phyloP scores from a whole-genome alignment of 495 filamentous ascomycete species.

The Neurospora sp. region DNA sequence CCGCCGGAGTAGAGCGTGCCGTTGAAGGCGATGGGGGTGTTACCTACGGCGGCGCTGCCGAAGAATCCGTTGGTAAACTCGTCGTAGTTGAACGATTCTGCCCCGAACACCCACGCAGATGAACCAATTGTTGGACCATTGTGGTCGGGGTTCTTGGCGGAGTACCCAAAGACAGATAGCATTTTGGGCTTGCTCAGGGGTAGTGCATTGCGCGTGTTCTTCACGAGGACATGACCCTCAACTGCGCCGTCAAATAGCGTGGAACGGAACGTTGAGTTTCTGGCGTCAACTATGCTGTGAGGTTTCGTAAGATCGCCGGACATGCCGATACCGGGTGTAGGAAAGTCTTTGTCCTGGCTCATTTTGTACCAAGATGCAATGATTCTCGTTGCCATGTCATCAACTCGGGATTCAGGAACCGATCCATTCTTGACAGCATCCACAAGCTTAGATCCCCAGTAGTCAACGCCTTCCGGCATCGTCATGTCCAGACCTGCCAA shows the following conservation, averaged over 20 bases:
- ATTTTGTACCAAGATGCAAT: slow-evolving; percentile 48
- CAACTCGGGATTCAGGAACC: slow-evolving; percentile 36
- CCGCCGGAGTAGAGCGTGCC: slow-evolving; percentile 50
- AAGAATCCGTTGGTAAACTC: slow-evolving; percentile 14
- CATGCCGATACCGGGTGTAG: slow-evolving; percentile 35
- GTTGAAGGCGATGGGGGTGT: slow-evolving; percentile 27
- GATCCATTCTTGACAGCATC: slow-evolving; percentile 38
- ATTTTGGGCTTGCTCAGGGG: slow-evolving; percentile 42
- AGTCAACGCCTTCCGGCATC: slow-evolving; percentile 41
- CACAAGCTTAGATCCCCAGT: slow-evolving; percentile 31
- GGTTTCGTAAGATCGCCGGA: slow-evolving; percentile 40
- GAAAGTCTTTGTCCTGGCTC: slow-evolving; percentile 44
- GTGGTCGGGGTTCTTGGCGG: slow-evolving; percentile 32
- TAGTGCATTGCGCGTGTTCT: slow-evolving; percentile 46
- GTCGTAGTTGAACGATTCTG: slow-evolving; percentile 17
- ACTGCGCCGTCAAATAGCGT: slow-evolving; percentile 36
- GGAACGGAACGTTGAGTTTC: slow-evolving; percentile 30
- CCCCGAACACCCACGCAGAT: slow-evolving; percentile 33
- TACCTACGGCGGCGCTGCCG: background rate
- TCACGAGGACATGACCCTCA: slow-evolving; percentile 52
- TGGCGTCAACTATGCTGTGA: slow-evolving; percentile 41
- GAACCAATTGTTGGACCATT: slow-evolving; percentile 22
- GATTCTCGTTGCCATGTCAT: slow-evolving; percentile 49
- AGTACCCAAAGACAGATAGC: slow-evolving; percentile 44
- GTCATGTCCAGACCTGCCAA: slow-evolving; percentile 52